These are phyloP conservation scores for Monilinia polystroma DNA, from an alignment of 2,329 filamentous ascomycete species.

Conservation along the genomic window DNA sequence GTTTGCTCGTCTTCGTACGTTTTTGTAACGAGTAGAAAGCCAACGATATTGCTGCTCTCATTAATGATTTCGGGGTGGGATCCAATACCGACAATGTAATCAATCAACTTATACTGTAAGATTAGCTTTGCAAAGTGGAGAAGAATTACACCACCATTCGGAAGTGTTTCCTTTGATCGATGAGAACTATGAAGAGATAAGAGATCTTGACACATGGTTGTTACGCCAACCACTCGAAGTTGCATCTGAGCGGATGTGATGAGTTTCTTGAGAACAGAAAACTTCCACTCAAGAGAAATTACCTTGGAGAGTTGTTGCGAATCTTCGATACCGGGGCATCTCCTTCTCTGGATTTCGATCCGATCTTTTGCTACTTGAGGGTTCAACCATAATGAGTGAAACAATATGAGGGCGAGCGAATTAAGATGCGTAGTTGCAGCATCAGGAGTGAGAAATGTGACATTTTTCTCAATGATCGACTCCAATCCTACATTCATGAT, in stretches of 20 bases:
- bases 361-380: slow-evolving; percentile 28
- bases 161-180: slow-evolving; percentile 38
- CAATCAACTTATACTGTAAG: slow-evolving; percentile 67
- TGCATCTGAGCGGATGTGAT: slow-evolving; percentile 89
- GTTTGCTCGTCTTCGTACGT: slow-evolving; percentile 71
- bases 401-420: slow-evolving; percentile 48
- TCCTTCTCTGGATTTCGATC: slow-evolving; percentile 35
- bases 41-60: slow-evolving; percentile 78
- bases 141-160: slow-evolving; percentile 53
- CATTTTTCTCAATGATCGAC: slow-evolving; percentile 54
- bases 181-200: slow-evolving; percentile 63
- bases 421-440: slow-evolving; percentile 44
- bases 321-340: slow-evolving; percentile 35
- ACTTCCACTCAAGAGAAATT: slow-evolving; percentile 58
- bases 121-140: slow-evolving; percentile 69
- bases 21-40: slow-evolving; percentile 78
- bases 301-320: slow-evolving; percentile 11
- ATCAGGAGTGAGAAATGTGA: slow-evolving; percentile 52
- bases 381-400: slow-evolving; percentile 41
- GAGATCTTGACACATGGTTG: slow-evolving; percentile 69
- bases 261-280: slow-evolving; percentile 66
- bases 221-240: slow-evolving; percentile 75
- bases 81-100: slow-evolving; percentile 85
- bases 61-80: slow-evolving; percentile 89
- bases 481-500: slow-evolving; percentile 47